Evolutionary conservation across 306 rosid species (phyloP).

Genomic region (Argentina anserina): DNA sequence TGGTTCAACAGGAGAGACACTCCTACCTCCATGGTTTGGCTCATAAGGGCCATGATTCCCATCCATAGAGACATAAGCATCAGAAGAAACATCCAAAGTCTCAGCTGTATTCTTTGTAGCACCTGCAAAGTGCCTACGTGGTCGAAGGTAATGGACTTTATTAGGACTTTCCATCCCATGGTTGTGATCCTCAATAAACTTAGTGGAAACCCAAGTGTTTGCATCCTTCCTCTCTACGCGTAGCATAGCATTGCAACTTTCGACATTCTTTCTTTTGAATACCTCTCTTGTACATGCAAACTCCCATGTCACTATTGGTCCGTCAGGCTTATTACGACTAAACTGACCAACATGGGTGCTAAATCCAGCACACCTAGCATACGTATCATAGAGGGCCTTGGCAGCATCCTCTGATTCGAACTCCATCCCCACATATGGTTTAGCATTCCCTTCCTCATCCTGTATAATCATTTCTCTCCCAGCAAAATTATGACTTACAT

Average conservation of each 20-base stretch:
- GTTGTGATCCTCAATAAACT: conserved; percentile 75
- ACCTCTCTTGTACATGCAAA: conserved; percentile 70
- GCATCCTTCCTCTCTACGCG: conserved; percentile 60
- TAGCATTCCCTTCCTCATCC: conserved; percentile 39
- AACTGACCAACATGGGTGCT: conserved; percentile 67
- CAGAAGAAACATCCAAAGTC: conserved; percentile 39
- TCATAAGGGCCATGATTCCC: conserved; percentile 43
- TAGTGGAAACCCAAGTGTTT: conserved; percentile 51
- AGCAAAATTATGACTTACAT: conserved; percentile 22
- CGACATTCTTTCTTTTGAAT: conserved; percentile 57
- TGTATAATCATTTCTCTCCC: conserved; percentile 37
- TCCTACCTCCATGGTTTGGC: conserved; percentile 32
- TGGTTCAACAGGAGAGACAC: conserved; percentile 52
- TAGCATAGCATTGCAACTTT: conserved; percentile 74
- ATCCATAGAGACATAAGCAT: conserved; percentile 37
- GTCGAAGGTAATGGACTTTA: conserved; percentile 55
- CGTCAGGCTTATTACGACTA: conserved; percentile 61
- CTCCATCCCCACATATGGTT: conserved; percentile 61
- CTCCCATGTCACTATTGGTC: conserved; percentile 74
- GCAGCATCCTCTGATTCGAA: conserved; percentile 70
- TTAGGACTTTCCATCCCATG: conserved; percentile 52
- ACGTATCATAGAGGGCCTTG: conserved; percentile 54
- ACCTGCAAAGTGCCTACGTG: conserved; percentile 68
- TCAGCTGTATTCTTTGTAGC: conserved; percentile 46
- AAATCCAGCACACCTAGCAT: conserved; percentile 57